Conservation (phyloP, 805 yeast species). For the Nakazawaea ambrosiae region DNA sequence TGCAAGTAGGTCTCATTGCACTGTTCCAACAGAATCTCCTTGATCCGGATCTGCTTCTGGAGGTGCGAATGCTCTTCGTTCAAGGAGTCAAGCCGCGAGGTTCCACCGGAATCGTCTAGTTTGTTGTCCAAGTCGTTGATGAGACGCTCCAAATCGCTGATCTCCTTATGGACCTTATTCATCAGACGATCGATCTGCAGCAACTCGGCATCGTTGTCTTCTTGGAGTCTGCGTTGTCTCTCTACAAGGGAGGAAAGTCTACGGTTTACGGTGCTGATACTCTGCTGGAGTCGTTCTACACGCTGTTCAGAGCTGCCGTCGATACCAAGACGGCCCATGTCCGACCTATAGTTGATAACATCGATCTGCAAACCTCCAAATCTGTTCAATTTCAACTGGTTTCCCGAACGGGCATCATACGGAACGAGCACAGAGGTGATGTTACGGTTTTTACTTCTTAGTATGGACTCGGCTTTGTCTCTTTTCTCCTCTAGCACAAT, state of each 20-base stretch:
- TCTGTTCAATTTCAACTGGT: conserved; percentile 31
- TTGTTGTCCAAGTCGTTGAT: conserved; percentile 27
- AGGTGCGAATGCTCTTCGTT: conserved; percentile 20
- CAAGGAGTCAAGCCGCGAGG: conserved; percentile 29
- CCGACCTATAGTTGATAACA: conserved; percentile 37
- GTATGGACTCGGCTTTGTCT: conserved; percentile 39
- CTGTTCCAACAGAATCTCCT: conserved; percentile 17
- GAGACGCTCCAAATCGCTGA: conserved; percentile 14
- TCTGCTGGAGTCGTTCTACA: conserved; percentile 10
- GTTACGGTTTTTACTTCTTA: conserved; percentile 29
- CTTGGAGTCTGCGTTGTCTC: conserved; percentile 5
- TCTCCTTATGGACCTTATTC: conserved; percentile 14
- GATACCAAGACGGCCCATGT: conserved; percentile 8
- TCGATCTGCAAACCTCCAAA: conserved; percentile 43
- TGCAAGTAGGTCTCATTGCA: background rate
- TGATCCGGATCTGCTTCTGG: conserved; percentile 22
- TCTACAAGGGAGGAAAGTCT: conserved; percentile 9
- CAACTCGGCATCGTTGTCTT: conserved; percentile 15
- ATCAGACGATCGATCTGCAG: conserved; percentile 14
- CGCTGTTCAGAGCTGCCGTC: conserved; percentile 14
- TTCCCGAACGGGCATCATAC: conserved; percentile 36
- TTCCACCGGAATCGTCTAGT: conserved; percentile 37
- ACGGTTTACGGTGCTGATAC: conserved; percentile 15
- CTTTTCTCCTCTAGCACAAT: conserved; percentile 46
- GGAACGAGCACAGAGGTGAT: conserved; percentile 36